phyloP scores from a whole-genome alignment of 257 asterid genomes.

The Coffea eugenioides region DNA sequence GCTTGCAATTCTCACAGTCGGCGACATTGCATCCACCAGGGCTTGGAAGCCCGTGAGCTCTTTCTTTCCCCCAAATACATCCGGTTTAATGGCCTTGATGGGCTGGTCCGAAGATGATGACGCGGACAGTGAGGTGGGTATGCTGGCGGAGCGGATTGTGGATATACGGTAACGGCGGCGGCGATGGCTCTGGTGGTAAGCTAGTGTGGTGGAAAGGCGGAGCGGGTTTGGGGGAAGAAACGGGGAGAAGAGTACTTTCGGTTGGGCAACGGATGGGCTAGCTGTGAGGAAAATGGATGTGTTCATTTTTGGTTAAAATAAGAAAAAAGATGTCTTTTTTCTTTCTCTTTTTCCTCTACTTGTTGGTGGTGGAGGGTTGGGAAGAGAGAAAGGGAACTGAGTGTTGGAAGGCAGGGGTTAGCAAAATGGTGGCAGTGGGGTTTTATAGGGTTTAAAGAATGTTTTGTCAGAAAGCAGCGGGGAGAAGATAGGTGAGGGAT shows the following conservation, averaged over 20 bases:
- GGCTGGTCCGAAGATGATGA: neutral
- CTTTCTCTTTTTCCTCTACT: neutral
- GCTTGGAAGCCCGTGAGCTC: conserved; percentile 66
- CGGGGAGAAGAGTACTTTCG: conserved; percentile 28
- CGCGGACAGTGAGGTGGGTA: neutral
- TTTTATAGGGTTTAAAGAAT: conserved; percentile 20
- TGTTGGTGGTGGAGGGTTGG: neutral
- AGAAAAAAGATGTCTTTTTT: neutral
- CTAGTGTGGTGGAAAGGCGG: conserved; percentile 22
- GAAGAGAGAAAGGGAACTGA: neutral
- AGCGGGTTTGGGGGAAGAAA: conserved; percentile 38
- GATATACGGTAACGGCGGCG: conserved; percentile 35
- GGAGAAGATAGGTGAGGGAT: neutral
- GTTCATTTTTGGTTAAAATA: conserved; percentile 30
- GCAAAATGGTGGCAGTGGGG: neutral
- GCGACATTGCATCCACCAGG: conserved; percentile 73
- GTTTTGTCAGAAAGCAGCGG: neutral
- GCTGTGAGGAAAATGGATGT: conserved; percentile 51
- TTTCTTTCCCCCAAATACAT: conserved; percentile 65
- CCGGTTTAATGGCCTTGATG: conserved; percentile 25
- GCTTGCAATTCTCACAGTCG: conserved; percentile 70
- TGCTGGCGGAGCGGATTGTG: conserved; percentile 28
- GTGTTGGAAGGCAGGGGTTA: neutral
- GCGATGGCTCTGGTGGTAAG: conserved; percentile 25
- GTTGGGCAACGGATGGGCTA: conserved; percentile 40